Evolutionary conservation across 169 alveolate species (phyloP).

Genomic region (Eimeria zaria): DNA sequence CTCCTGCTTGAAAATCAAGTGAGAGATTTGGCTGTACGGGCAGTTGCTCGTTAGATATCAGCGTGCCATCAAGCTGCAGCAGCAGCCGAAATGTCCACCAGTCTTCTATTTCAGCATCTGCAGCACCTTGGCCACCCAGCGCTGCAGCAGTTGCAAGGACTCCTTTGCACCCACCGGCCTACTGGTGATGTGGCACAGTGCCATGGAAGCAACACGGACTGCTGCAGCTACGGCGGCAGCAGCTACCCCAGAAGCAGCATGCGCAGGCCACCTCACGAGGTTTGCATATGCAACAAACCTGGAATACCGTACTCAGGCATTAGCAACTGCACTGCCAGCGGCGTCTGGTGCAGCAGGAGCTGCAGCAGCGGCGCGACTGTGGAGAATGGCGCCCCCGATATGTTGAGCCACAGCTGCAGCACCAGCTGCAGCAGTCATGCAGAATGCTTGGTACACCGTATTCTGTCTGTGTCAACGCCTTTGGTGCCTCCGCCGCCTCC

Average conservation of each 20-base stretch:
- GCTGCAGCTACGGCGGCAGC: not conserved
- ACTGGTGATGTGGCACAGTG: not conserved
- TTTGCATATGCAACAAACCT: not conserved
- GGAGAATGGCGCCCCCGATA: not conserved
- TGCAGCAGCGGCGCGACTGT: not conserved
- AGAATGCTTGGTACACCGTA: not conserved
- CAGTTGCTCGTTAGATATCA: not conserved
- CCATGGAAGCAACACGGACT: not conserved
- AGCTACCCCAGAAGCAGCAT: not conserved
- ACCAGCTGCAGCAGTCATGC: not conserved
- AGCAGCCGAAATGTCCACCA: conserved; percentile 60
- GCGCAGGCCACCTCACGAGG: not conserved
- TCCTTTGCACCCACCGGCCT: conserved; percentile 1
- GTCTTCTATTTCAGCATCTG: conserved; percentile 32
- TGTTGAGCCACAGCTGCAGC: not conserved
- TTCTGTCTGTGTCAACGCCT: not conserved
- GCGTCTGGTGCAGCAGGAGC: not conserved
- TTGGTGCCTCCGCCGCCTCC: conserved; percentile 40
- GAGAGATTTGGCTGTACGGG: not conserved
- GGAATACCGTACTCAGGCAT: not conserved
- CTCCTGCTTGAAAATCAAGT: not conserved
- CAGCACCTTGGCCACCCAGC: conserved; percentile 23
- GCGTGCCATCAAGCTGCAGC: not conserved
- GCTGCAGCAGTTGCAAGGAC: not conserved
- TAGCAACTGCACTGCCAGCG: not conserved